Percentiles rank a stretch among this genome's conserved stretches.
phyloP scores from a whole-genome alignment of 306 rosid genomes.

The Urtica urens region DNA sequence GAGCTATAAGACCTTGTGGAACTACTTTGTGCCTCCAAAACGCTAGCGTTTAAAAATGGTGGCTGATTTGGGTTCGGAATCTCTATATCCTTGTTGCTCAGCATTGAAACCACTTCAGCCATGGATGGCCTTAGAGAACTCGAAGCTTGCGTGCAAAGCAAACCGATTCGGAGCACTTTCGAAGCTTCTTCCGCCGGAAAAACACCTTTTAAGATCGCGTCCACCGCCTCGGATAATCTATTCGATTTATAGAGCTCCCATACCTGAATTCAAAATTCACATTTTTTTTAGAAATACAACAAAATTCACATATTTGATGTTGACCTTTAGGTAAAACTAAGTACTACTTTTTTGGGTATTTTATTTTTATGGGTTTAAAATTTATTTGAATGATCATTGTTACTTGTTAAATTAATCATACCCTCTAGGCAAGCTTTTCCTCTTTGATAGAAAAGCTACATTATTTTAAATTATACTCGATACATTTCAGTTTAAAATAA shows the following conservation, averaged over 20 bases:
- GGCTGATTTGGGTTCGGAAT: constrained; percentile 57
- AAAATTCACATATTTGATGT: background rate
- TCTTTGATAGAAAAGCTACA: too few relatives aligned
- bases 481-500: too few relatives aligned
- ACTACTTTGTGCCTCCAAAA: constrained; percentile 28
- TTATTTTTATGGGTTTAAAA: too few relatives aligned
- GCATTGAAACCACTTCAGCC: constrained; percentile 42
- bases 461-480: too few relatives aligned
- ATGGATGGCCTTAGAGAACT: constrained; percentile 58
- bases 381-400: too few relatives aligned
- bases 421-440: too few relatives aligned
- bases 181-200: constrained; percentile 36
- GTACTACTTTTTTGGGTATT: too few relatives aligned
- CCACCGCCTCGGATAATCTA: constrained; percentile 39
- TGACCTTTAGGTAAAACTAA: background rate
- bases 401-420: too few relatives aligned
- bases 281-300: background rate
- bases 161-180: constrained; percentile 53
- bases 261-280: constrained; percentile 32
- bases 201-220: constrained; percentile 40
- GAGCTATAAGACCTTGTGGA: constrained; percentile 36
- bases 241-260: constrained; percentile 49
- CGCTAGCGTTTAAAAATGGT: constrained; percentile 48
- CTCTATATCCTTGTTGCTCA: constrained; percentile 30
- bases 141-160: constrained; percentile 75